A percentile compares a stretch with the other conserved stretches of the same genome.
These are phyloP conservation scores for Hemileccinum impolitum DNA, from an alignment of 768 basidiomycete species.

Conservation along the genomic window DNA sequence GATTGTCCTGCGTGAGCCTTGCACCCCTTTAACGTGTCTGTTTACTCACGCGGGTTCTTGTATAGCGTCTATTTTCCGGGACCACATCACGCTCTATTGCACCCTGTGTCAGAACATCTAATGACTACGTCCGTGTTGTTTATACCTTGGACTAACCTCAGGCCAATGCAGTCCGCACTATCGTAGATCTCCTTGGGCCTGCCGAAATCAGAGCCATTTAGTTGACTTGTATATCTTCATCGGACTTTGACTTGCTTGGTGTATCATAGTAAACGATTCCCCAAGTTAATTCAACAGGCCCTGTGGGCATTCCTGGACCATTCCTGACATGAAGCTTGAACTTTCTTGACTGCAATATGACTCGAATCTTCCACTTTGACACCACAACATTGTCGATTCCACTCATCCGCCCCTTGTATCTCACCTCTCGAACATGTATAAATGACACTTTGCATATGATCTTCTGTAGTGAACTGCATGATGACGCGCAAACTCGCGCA, in stretches of 20 bases:
- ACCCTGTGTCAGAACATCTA: slow-evolving; percentile 84
- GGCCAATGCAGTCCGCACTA: slow-evolving; percentile 1
- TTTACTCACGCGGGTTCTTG: slow-evolving; percentile 14
- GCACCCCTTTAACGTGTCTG: slow-evolving; percentile 1
- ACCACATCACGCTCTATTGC: slow-evolving; percentile 74
- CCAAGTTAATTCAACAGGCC: too few relatives aligned
- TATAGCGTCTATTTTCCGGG: slow-evolving; percentile 77
- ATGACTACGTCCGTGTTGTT: slow-evolving; percentile 32
- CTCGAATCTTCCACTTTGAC: too few relatives aligned
- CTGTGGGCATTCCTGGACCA: too few relatives aligned
- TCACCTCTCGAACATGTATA: too few relatives aligned
- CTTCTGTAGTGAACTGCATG: too few relatives aligned
- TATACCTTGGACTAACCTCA: slow-evolving; percentile 9
- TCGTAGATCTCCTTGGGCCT: slow-evolving; percentile 13
- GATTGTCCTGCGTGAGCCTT: slow-evolving; percentile 72
- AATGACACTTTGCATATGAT: too few relatives aligned
- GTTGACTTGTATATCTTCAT: slow-evolving; percentile 25
- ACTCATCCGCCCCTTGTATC: too few relatives aligned
- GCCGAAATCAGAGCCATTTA: slow-evolving; percentile 21
- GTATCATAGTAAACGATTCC: slow-evolving; percentile 27
- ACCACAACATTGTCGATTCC: too few relatives aligned
- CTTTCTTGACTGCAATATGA: too few relatives aligned
- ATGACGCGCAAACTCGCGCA: too few relatives aligned
- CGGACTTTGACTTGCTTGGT: slow-evolving; percentile 21
- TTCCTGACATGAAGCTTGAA: too few relatives aligned